Percentiles rank a stretch among this genome's conserved stretches.
Conservation (phyloP, 2,329 filamentous ascomycete genomes). For the Teratosphaeria nubilosa region DNA sequence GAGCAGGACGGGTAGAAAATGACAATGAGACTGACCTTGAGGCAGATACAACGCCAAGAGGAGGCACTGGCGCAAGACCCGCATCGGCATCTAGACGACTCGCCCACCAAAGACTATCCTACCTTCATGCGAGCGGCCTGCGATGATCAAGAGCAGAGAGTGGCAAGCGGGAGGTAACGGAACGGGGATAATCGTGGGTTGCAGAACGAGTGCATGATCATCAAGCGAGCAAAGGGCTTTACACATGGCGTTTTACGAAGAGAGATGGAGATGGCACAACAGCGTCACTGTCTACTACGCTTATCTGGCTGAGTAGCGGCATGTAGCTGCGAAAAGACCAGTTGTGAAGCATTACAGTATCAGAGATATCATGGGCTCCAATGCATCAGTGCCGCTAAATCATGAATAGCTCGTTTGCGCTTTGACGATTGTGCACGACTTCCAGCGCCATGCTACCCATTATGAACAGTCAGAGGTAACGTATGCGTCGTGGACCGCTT, state of each 20-base stretch:
- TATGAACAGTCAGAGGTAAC: too few relatives aligned
- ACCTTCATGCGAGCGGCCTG: background rate
- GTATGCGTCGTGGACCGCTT: too few relatives aligned
- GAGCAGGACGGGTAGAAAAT: background rate
- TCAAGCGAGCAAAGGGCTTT: background rate
- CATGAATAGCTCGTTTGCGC: background rate
- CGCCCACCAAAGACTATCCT: conserved; percentile 22
- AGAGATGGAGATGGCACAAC: background rate
- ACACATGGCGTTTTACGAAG: background rate
- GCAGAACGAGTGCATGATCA: background rate
- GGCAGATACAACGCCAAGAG: conserved; percentile 95
- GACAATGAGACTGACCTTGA: background rate
- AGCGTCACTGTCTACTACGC: background rate
- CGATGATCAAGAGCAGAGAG: background rate
- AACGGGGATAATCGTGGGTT: background rate
- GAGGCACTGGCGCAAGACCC: conserved; percentile 99
- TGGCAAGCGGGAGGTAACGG: background rate
- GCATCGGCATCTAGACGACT: conserved; percentile 87
- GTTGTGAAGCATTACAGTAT: background rate
- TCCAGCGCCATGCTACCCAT: too few relatives aligned
- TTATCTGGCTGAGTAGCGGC: background rate
- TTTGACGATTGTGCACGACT: background rate
- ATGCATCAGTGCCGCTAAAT: background rate
- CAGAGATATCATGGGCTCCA: background rate
- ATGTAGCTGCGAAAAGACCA: background rate